phyloP scores from a whole-genome alignment of 192 early-diverging fungal species.

The Coemansia sp. region DNA sequence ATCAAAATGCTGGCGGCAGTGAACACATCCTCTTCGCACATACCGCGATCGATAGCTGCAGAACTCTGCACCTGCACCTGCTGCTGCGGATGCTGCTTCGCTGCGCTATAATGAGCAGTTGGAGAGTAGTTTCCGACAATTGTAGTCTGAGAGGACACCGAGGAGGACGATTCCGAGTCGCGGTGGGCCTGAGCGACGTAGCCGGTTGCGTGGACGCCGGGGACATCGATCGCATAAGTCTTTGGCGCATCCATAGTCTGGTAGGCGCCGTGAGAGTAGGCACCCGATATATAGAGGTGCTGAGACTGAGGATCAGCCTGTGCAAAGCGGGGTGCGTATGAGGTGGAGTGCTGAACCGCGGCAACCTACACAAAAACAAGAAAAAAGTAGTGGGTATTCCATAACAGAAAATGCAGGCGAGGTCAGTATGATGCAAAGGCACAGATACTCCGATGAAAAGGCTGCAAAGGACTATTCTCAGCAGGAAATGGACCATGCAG shows the following conservation, averaged over 20 bases:
- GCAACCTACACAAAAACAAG: slow-evolving; percentile 9
- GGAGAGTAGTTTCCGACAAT: slow-evolving; percentile 35
- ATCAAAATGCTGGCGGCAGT: slow-evolving; percentile 55
- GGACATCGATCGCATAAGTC: slow-evolving; percentile 36
- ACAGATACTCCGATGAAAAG: background rate
- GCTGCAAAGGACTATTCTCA: background rate
- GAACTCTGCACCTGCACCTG: slow-evolving; percentile 2
- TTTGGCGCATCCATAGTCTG: slow-evolving; percentile 15
- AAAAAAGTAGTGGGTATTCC: background rate
- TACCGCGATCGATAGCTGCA: background rate
- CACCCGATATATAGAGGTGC: slow-evolving; percentile 7
- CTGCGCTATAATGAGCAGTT: slow-evolving; percentile 1
- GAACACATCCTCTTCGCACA: slow-evolving; percentile 47
- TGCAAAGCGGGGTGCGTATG: slow-evolving; percentile 8
- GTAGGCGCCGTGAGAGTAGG: background rate
- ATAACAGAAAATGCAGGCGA: slow-evolving; percentile 2
- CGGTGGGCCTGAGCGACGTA: slow-evolving; percentile 22
- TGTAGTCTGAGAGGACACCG: slow-evolving; percentile 45
- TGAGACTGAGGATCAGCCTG: slow-evolving; percentile 10
- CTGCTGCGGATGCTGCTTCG: slow-evolving; percentile 13
- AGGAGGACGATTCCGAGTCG: slow-evolving; percentile 46
- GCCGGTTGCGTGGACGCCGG: slow-evolving; percentile 8
- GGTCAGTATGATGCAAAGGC: background rate
- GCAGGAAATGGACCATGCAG: background rate
- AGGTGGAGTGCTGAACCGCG: background rate